Conservation (phyloP, 169 alveolate species). For the Eimeria necatrix region DNA sequence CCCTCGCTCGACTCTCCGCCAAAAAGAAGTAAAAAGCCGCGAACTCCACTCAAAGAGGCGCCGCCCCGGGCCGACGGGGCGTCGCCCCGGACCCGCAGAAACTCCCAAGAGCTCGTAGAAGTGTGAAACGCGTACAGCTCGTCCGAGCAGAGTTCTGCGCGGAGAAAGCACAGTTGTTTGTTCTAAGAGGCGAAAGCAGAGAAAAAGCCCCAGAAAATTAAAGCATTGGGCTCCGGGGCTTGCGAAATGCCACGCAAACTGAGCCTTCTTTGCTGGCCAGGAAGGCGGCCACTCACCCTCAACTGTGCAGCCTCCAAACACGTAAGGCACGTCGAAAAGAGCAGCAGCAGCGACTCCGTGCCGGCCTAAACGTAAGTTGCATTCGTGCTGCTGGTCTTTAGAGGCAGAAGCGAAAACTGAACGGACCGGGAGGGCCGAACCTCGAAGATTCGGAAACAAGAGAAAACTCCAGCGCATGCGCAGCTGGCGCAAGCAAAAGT, state of each 20-base stretch:
- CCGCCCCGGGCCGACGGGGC: conserved; percentile 81
- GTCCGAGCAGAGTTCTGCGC: conserved; percentile 69
- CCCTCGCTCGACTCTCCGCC: conserved; percentile 82
- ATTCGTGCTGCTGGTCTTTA: not conserved
- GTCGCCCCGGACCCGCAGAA: conserved; percentile 71
- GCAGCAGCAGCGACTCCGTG: conserved; percentile 77
- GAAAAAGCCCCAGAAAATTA: not conserved
- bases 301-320: conserved; percentile 79
- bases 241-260: not conserved
- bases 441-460: conserved; percentile 44
- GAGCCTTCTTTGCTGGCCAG: not conserved
- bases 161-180: not conserved
- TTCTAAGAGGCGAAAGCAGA: not conserved
- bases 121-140: conserved; percentile 77
- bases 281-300: conserved; percentile 31
- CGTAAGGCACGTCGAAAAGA: conserved; percentile 59
- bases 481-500: not conserved
- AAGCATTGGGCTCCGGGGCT: not conserved
- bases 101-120: conserved; percentile 77
- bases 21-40: conserved; percentile 72
- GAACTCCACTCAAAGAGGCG: conserved; percentile 67
- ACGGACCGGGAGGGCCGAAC: conserved; percentile 39
- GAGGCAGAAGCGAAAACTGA: not conserved
- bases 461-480: conserved; percentile 46
- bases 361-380: conserved; percentile 36